Percentiles rank a stretch among this genome's conserved stretches.
phyloP scores from a whole-genome alignment of 1,139 yeast species.

The Yamadazyma epiphylla region DNA sequence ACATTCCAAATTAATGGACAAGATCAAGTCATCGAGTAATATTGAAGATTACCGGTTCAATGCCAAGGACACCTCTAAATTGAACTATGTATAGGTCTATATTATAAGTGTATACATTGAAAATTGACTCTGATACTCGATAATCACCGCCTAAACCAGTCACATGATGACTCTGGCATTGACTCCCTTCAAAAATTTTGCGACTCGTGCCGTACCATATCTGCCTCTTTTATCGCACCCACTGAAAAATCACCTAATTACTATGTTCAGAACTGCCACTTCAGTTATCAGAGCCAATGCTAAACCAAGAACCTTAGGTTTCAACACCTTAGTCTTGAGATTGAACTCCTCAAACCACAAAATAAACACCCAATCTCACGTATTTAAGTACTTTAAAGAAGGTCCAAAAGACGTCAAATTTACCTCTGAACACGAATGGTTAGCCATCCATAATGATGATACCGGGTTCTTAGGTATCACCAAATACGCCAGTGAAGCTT shows the following conservation, averaged over 20 bases:
- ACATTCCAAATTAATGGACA: no score
- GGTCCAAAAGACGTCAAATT: constrained; percentile 59
- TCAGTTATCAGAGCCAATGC: not conserved
- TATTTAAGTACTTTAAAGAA: constrained; percentile 44
- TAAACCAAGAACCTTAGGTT: not conserved
- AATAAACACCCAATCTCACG: constrained; percentile 50
- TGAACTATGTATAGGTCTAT: no score
- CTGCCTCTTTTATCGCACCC: not conserved
- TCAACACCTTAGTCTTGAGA: constrained; percentile 11
- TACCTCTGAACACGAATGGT: constrained; percentile 95
- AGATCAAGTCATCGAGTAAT: no score
- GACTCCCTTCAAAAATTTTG: no score
- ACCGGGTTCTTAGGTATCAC: constrained; percentile 89
- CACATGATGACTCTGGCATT: no score
- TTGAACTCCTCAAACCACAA: constrained; percentile 43
- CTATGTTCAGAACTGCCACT: not conserved
- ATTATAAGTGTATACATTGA: no score
- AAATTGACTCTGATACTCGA: no score
- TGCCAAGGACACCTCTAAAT: no score
- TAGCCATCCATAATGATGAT: constrained; percentile 80
- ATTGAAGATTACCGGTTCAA: no score
- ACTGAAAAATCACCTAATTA: not conserved
- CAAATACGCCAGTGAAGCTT: constrained; percentile 93
- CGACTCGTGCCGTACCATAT: no score
- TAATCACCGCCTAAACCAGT: no score